Evolutionary conservation across 2,329 filamentous ascomycete species (phyloP).

Genomic region (Clarireedia monteithiana): DNA sequence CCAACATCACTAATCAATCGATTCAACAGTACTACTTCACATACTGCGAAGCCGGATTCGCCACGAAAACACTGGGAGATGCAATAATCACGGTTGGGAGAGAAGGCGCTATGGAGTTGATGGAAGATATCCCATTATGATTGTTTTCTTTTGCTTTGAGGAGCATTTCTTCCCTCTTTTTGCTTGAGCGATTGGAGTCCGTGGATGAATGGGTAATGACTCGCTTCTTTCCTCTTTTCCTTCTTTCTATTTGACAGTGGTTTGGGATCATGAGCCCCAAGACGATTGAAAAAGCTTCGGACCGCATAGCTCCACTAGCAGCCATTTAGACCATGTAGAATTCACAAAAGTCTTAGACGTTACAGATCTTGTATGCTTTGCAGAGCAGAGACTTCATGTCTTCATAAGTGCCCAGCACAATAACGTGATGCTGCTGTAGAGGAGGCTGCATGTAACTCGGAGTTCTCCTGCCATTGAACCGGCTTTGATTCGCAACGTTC

Average conservation of each 20-base stretch:
- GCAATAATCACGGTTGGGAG: constrained; percentile 60
- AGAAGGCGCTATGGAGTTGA: constrained; percentile 49
- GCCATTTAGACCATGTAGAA: constrained; percentile 1
- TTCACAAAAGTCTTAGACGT: neutral
- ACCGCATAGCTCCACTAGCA: neutral
- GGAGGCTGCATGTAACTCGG: neutral
- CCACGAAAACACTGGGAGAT: constrained; percentile 64
- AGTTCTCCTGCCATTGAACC: neutral
- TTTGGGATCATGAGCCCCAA: neutral
- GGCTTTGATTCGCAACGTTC: neutral
- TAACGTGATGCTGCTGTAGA: no score
- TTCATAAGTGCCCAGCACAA: neutral
- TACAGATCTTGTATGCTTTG: neutral
- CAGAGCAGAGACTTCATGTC: neutral
- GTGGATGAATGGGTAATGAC: neutral
- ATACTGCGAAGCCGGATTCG: constrained; percentile 68
- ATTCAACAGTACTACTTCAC: constrained; percentile 59
- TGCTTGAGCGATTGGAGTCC: neutral
- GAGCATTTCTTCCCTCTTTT: neutral
- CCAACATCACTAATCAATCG: constrained; percentile 8
- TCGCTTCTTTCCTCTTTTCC: neutral
- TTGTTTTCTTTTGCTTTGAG: neutral
- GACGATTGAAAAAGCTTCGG: neutral
- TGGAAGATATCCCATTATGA: constrained; percentile 61
- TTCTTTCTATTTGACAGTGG: no score